A percentile compares a stretch with the other conserved stretches of the same genome.
phyloP scores from a whole-genome alignment of 1,139 yeast genomes.

The Lodderomyces theae region DNA sequence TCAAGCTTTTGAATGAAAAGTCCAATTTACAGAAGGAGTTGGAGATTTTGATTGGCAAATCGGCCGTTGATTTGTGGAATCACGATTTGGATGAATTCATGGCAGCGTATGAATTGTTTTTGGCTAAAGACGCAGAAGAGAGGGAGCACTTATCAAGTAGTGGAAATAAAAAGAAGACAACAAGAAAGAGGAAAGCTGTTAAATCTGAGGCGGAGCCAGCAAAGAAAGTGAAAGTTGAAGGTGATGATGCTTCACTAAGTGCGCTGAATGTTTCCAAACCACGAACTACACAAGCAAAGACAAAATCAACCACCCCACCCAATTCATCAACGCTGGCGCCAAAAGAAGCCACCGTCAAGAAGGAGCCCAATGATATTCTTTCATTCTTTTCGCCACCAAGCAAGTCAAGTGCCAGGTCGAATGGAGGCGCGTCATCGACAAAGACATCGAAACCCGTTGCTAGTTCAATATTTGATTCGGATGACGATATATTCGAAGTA shows the following conservation, averaged over 20 bases:
- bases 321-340: conserved; percentile 16
- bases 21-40: conserved; percentile 73
- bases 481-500: conserved; percentile 13
- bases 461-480: conserved; percentile 13
- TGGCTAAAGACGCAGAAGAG: conserved; percentile 32
- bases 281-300: conserved; percentile 9
- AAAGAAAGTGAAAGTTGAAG: conserved; percentile 8
- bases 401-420: conserved; percentile 6
- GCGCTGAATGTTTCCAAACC: conserved; percentile 15
- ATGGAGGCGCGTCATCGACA: conserved; percentile 3
- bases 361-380: conserved; percentile 12
- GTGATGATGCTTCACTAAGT: conserved; percentile 12
- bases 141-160: conserved; percentile 30
- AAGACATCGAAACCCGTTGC: conserved; percentile 1
- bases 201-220: conserved; percentile 6
- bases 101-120: conserved; percentile 63
- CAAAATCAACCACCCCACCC: conserved; percentile 9
- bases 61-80: conserved; percentile 89
- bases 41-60: conserved; percentile 57
- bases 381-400: conserved; percentile 14
- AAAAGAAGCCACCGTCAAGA: conserved; percentile 11
- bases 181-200: conserved; percentile 20
- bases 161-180: conserved; percentile 26
- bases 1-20: conserved; percentile 68
- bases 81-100: conserved; percentile 75